phyloP scores from a whole-genome alignment of 2,329 filamentous ascomycete species.

The Nothophoma quercina region DNA sequence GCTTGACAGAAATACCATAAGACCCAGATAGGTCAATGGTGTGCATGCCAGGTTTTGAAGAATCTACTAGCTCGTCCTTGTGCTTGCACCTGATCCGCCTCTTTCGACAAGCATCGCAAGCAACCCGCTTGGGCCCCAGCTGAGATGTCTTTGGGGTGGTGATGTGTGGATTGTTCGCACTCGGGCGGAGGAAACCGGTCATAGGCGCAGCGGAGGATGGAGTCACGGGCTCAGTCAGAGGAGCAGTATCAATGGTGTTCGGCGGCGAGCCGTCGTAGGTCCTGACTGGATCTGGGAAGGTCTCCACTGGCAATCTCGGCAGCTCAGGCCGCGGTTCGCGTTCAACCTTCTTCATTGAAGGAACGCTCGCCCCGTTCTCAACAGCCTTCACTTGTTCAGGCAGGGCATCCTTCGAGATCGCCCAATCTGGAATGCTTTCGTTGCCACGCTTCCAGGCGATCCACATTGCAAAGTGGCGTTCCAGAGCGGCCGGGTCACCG shows the following conservation, averaged over 20 bases:
- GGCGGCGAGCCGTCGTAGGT: constrained; percentile 26
- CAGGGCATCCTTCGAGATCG: constrained; percentile 63
- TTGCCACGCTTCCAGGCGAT: constrained; percentile 73
- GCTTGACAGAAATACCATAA: constrained; percentile 44
- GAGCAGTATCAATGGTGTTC: background rate
- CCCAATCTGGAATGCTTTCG: constrained; percentile 68
- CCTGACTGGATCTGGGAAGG: constrained; percentile 50
- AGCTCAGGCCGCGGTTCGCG: constrained; percentile 58
- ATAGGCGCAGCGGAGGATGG: constrained; percentile 40
- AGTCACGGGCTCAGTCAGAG: constrained; percentile 18
- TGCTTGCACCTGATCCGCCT: constrained; percentile 70
- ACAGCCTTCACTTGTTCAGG: constrained; percentile 48
- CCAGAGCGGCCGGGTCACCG: constrained; percentile 67
- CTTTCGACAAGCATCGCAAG: constrained; percentile 69
- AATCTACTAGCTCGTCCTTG: constrained; percentile 61
- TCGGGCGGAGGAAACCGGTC: constrained; percentile 48
- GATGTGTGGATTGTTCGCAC: constrained; percentile 49
- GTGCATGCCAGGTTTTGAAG: constrained; percentile 40
- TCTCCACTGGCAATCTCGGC: constrained; percentile 54
- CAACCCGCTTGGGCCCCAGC: constrained; percentile 66
- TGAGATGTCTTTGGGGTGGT: constrained; percentile 65
- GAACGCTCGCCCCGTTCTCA: constrained; percentile 64
- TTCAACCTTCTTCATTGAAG: constrained; percentile 64
- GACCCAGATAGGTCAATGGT: constrained; percentile 44
- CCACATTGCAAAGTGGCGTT: constrained; percentile 69